Base-by-base conservation (phyloP, 495 filamentous ascomycete species). In the Tuber brumale region DNA sequence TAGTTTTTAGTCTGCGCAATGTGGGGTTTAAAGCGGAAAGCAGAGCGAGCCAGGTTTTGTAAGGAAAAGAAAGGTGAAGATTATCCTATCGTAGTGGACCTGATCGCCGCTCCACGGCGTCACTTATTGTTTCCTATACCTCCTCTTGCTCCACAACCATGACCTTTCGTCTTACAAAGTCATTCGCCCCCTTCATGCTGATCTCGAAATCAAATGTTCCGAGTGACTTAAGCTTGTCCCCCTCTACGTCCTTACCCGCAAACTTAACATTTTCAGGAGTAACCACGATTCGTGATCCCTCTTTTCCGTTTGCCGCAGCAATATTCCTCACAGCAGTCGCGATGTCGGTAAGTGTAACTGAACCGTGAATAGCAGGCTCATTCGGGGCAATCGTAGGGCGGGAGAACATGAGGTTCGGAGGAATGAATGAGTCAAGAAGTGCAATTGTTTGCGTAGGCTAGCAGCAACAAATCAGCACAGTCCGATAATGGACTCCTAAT, bases 191-290 rank as follows among this genome's bases (percentile, higher is more conserved):
- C 70, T 86, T 88, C 66, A 89, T 78, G 72, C 77, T 82, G 48
- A 91, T 86, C 77, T 89, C 87, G 71, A 90, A 84, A 48, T 84
- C 81, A 75, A 87, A 90, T 31, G 85, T 82, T 21, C 89, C 89
- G 9, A 91, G 78, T 45, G 84, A 81, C 84, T 90, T 90, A 27
- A 91, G 82, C 77, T 86, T 83, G 76, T 87, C 84, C 48, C 80
- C 80, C 27, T 85, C 85, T 71, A 79, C 83, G 44, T 46, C 75
- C 70, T 74, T 79, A 61, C 80, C 83, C 73, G 87, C 76, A 77
- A 91, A 90, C 9, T 75, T 76, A 35, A 91, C 82, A 69, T 91
- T 86, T 73, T 88, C 87, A 18, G 89, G 84, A 0, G 76, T 77
- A 3, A 91, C 70, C 21, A 86, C 84, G 2, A 91, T 83, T n/a